phyloP scores from a whole-genome alignment of 1,139 yeast species.

The Hansenula lynferdii region DNA sequence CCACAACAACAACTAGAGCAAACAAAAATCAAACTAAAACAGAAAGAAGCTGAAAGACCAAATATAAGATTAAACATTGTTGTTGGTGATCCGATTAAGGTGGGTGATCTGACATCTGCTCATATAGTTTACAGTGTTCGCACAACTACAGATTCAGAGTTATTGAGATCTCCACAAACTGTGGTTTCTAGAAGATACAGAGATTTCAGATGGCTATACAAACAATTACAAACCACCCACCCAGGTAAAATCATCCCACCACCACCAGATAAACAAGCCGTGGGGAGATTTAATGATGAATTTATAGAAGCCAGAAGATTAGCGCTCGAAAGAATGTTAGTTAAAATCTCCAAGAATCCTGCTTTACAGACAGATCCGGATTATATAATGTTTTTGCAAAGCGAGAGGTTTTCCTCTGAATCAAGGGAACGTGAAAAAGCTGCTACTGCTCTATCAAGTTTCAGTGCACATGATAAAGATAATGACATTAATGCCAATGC shows the following conservation, averaged over 20 bases:
- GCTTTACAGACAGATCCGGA: constrained; percentile 66
- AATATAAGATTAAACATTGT: constrained; percentile 47
- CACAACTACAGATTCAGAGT: constrained; percentile 43
- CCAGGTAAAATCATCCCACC: constrained; percentile 94
- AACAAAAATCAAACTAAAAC: constrained; percentile 10
- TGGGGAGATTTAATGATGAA: constrained; percentile 83
- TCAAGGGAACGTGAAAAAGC: constrained; percentile 57
- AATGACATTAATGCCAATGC: constrained; percentile 17
- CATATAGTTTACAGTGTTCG: constrained; percentile 84
- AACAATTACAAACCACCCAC: constrained; percentile 79
- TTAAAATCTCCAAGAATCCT: constrained; percentile 55
- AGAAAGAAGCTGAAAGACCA: constrained; percentile 17
- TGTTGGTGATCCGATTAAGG: constrained; percentile 89
- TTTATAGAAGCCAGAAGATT: constrained; percentile 83
- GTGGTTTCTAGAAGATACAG: constrained; percentile 72
- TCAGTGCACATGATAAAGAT: constrained; percentile 29
- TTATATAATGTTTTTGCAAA: constrained; percentile 71
- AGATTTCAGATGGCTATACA: constrained; percentile 85
- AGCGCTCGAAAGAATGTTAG: constrained; percentile 86
- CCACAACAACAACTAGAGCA: constrained; percentile 7
- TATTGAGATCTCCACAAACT: constrained; percentile 31
- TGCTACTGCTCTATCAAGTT: constrained; percentile 41
- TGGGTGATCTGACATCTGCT: constrained; percentile 84
- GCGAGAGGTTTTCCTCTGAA: constrained; percentile 62
- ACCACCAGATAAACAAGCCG: constrained; percentile 93